Evolutionary conservation across 2,329 filamentous ascomycete genomes (phyloP).

Genomic region (Stagonosporopsis vannaccii): DNA sequence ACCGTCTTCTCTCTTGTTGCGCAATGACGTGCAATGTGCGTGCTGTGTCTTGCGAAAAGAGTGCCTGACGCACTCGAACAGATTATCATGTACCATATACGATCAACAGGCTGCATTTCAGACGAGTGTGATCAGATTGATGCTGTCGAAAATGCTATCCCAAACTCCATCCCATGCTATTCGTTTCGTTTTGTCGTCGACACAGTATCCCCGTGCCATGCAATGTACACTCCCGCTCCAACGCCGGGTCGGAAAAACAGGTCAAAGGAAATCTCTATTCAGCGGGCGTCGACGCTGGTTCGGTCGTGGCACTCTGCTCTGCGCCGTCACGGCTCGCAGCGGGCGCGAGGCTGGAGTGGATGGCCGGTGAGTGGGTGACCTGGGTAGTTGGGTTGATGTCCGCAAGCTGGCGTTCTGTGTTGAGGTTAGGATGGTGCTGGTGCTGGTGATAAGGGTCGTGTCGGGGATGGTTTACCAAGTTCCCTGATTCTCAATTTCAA

Average conservation of each 20-base stretch:
- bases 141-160: too few relatives aligned
- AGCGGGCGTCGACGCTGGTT: slow-evolving; percentile 3
- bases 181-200: slow-evolving; percentile 12
- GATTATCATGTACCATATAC: too few relatives aligned
- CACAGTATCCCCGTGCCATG: neutral
- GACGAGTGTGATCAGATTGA: too few relatives aligned
- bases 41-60: too few relatives aligned
- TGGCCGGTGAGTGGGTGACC: slow-evolving; percentile 41
- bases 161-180: slow-evolving; percentile 22
- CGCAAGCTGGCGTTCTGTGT: slow-evolving; percentile 45
- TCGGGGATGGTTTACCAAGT: slow-evolving; percentile 61
- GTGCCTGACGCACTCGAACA: too few relatives aligned
- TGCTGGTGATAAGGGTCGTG: neutral
- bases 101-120: too few relatives aligned
- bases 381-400: slow-evolving; percentile 42
- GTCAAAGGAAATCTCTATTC: neutral
- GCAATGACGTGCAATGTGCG: too few relatives aligned
- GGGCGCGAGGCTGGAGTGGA: slow-evolving; percentile 34
- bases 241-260: neutral
- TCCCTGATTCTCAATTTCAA: slow-evolving; percentile 76
- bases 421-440: neutral
- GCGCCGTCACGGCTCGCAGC: slow-evolving; percentile 21
- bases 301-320: slow-evolving; percentile 7
- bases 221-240: neutral
- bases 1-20: too few relatives aligned